Base-by-base conservation (phyloP, 2,329 filamentous ascomycete genomes). In the Penicillium sp. region DNA sequence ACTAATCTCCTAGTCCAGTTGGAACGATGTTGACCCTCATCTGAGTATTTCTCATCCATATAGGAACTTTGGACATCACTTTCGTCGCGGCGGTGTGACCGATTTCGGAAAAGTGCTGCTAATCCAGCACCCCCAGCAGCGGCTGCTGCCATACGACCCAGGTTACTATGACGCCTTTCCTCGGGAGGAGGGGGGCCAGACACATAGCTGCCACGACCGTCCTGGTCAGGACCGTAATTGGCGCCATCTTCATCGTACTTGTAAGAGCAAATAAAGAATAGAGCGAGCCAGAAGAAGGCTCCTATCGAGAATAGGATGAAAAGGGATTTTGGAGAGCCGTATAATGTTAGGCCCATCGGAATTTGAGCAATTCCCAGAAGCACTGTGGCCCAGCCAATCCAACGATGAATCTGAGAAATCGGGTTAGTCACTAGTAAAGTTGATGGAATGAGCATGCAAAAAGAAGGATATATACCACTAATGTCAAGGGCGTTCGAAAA, bases 221-320 rank as follows among this genome's bases (percentile, higher is more conserved):
- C 76, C 64, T 83, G 82, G 45, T 83, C 78, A 62, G 81, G 80
- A 59, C 71, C 75, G 74, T 66, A 77, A 67, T 68, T 81, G 64
- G 66, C 83, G 73, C 68, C 66, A 53, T 70, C 66, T n/a, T 63
- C 64, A 35, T 74, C 85, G 72, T 75, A 86, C 71, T 83, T 79
- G 71, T 89, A 95, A 62, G 87, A 88, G 33, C 96, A 77, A 55
- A 93, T 78, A 65, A 97, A 95, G 72, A 91, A 97, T 14, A 85
- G 62, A 1, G 91, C 66, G 16, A 97, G 63, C 33, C 97, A 76
- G 18, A 89, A 79, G 26, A 84, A 83, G 70, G 88, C 87, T 79
- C 88, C 93, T 0, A 97, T 61, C 0, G 92, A 82, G 67, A 89
- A 99, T 3, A 97, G 78, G 52, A 99, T 85, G 70, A 97, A 99